phyloP scores from a whole-genome alignment of 495 filamentous ascomycete species.

The Pyrenula massariospora region DNA sequence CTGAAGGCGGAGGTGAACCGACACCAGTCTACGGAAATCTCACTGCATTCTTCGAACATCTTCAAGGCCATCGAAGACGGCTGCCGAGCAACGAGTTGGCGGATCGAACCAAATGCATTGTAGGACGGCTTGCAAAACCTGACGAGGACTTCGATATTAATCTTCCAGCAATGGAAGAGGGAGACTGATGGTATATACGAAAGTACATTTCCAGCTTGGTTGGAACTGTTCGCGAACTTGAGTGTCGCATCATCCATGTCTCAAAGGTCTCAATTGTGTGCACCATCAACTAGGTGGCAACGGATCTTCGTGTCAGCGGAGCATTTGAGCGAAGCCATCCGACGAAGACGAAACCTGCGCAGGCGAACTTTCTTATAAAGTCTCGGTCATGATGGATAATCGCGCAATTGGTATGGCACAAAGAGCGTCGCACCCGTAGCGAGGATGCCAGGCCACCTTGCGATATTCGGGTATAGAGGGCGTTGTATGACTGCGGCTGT shows the following conservation, averaged over 20 bases:
- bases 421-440: neutral
- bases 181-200: neutral
- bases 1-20: conserved; percentile 13
- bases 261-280: no score
- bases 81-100: conserved; percentile 10
- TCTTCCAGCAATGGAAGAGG: conserved; percentile 9
- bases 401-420: neutral
- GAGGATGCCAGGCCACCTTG: neutral
- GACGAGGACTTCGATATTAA: conserved; percentile 31
- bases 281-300: no score
- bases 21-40: conserved; percentile 25
- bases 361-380: neutral
- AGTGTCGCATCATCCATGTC: no score
- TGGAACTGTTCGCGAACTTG: no score
- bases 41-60: conserved; percentile 31
- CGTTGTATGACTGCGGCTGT: neutral
- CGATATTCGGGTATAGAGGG: neutral
- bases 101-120: conserved; percentile 18
- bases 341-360: neutral
- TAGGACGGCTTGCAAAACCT: conserved; percentile 15
- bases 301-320: no score
- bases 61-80: conserved; percentile 18
- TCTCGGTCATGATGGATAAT: neutral
- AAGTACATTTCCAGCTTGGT: no score
- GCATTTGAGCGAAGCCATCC: neutral